phyloP scores from a whole-genome alignment of 1,139 yeast species.

The Suhomyces bribrorum region DNA sequence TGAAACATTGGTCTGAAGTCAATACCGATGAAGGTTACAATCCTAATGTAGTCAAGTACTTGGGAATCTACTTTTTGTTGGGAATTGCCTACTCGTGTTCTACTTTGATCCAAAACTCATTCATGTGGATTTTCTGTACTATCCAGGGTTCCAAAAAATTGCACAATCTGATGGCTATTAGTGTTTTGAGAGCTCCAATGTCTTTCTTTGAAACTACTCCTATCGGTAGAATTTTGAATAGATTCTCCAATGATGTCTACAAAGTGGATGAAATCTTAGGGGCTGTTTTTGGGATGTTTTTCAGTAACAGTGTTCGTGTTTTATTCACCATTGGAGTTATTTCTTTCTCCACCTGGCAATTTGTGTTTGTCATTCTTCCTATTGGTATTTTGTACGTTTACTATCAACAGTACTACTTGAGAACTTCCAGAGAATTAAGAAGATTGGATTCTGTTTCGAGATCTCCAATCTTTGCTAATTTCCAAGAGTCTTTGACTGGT shows the following conservation, averaged over 20 bases:
- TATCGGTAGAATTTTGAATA: conserved; percentile 87
- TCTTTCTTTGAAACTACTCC: conserved; percentile 97
- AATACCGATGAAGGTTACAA: conserved; percentile 70
- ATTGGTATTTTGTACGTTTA: conserved; percentile 69
- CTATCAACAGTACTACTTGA: conserved; percentile 86
- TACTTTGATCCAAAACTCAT: conserved; percentile 65
- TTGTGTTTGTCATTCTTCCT: conserved; percentile 70
- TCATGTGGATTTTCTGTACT: conserved; percentile 82
- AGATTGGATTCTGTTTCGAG: conserved; percentile 91
- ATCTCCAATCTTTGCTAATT: conserved; percentile 94
- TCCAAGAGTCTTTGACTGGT: conserved; percentile 93
- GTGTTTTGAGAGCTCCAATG: conserved; percentile 94
- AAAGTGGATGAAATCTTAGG: conserved; percentile 88
- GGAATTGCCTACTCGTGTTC: conserved; percentile 65
- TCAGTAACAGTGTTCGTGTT: conserved; percentile 72
- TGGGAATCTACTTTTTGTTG: conserved; percentile 72
- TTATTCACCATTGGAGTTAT: conserved; percentile 80
- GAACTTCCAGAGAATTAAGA: conserved; percentile 91
- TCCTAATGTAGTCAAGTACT: conserved; percentile 67
- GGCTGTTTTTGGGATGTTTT: conserved; percentile 81
- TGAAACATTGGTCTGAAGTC: conserved; percentile 95
- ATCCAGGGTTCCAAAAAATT: conserved; percentile 78
- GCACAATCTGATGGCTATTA: conserved; percentile 75
- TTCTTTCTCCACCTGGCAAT: conserved; percentile 85
- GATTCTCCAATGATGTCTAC: conserved; percentile 92